A percentile compares a stretch with the other conserved stretches of the same genome.
Evolutionary conservation across 768 basidiomycete species (phyloP).

Genomic region (Auricularia sp.): DNA sequence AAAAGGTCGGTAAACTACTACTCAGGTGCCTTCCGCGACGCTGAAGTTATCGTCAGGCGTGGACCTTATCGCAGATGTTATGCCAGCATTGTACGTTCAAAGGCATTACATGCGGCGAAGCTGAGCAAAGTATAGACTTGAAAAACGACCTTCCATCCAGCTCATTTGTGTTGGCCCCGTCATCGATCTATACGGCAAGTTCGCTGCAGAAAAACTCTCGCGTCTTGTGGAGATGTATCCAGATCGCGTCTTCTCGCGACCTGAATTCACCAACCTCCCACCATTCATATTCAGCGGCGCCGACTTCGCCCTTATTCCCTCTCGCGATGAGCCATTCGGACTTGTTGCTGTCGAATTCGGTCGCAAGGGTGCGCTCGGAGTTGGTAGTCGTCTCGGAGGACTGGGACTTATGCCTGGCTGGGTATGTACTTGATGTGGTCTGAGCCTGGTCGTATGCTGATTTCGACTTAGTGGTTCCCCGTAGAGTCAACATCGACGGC

Average conservation of each 20-base stretch:
- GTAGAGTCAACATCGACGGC: conserved; percentile 88
- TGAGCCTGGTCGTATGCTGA: background rate
- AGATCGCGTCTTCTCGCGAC: conserved; percentile 90
- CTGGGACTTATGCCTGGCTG: conserved; percentile 96
- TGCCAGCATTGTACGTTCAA: conserved; percentile 60
- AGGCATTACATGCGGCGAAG: too few species aligned
- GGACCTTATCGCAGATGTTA: conserved; percentile 92
- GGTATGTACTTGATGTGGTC: conserved; percentile 40
- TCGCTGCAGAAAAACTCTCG: conserved; percentile 88
- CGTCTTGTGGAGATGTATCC: conserved; percentile 93
- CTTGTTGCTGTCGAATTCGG: conserved; percentile 95
- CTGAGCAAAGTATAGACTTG: conserved; percentile 39
- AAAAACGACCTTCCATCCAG: conserved; percentile 79
- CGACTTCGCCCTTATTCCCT: conserved; percentile 91
- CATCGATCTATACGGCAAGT: conserved; percentile 90
- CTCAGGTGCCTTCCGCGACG: background rate
- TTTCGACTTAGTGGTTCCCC: conserved; percentile 72
- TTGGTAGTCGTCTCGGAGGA: conserved; percentile 88
- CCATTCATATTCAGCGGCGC: conserved; percentile 92
- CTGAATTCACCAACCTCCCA: conserved; percentile 89
- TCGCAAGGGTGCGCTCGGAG: conserved; percentile 91
- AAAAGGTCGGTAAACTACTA: conserved; percentile 40
- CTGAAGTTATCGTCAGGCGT: conserved; percentile 34
- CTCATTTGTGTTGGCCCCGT: conserved; percentile 87
- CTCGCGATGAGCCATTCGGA: conserved; percentile 94